phyloP scores from a whole-genome alignment of 768 basidiomycete species.

The Saitozyma podzolica region DNA sequence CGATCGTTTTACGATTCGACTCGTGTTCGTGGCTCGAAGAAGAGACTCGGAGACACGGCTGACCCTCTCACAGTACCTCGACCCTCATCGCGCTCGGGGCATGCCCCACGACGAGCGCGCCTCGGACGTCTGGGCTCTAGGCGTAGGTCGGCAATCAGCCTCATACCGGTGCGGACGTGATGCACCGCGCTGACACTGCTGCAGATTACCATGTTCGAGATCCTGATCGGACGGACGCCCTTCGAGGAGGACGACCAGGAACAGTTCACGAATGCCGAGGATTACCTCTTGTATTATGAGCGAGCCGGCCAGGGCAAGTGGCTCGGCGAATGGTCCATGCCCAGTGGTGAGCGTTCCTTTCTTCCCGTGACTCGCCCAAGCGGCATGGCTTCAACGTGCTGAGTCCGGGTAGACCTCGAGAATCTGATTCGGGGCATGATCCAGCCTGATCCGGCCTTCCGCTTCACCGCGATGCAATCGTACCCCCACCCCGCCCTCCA shows the following conservation, averaged over 20 bases:
- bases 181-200: constrained; percentile 51
- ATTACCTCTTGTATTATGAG: constrained; percentile 81
- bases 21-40: no score
- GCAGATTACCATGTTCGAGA: constrained; percentile 84
- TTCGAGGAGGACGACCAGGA: constrained; percentile 70
- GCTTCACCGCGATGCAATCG: constrained; percentile 42
- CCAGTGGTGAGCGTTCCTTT: constrained; percentile 54
- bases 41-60: background rate
- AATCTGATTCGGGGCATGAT: constrained; percentile 44
- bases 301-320: constrained; percentile 77
- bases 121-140: constrained; percentile 61
- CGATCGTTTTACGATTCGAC: background rate
- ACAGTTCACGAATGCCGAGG: constrained; percentile 72
- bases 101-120: constrained; percentile 89
- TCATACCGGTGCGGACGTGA: background rate
- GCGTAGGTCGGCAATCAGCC: constrained; percentile 39
- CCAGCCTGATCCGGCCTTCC: constrained; percentile 32
- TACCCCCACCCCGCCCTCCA: constrained; percentile 46
- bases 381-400: background rate
- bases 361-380: background rate
- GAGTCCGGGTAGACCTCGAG: constrained; percentile 29
- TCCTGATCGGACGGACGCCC: constrained; percentile 86
- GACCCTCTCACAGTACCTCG: constrained; percentile 66
- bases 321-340: constrained; percentile 78
- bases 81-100: constrained; percentile 86